phyloP scores from a whole-genome alignment of 2,329 filamentous ascomycete genomes.

The Penicillium hordei region DNA sequence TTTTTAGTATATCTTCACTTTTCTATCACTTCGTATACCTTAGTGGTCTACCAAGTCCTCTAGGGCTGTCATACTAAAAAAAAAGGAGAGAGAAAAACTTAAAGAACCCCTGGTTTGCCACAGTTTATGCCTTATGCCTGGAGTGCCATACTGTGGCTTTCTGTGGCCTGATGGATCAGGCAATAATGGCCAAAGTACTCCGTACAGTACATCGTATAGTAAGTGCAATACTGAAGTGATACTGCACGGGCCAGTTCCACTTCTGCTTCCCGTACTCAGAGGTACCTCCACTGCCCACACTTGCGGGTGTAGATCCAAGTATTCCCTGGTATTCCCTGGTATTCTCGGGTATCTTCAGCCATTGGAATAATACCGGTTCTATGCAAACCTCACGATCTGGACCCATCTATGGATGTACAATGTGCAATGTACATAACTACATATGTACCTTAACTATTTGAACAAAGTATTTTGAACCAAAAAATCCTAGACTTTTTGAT shows the following conservation, averaged over 20 bases:
- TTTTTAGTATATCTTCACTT: not conserved
- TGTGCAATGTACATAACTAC: not conserved
- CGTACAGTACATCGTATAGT: not conserved
- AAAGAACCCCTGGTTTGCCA: conserved; percentile 4
- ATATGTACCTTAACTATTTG: too few relatives aligned
- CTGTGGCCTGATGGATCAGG: not conserved
- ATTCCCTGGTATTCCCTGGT: not conserved
- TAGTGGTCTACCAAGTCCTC: too few relatives aligned
- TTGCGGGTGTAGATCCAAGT: conserved; percentile 15
- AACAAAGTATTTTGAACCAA: too few relatives aligned
- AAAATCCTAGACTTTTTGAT: too few relatives aligned
- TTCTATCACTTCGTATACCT: too few relatives aligned
- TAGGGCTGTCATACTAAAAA: not conserved
- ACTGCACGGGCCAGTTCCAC: conserved; percentile 8
- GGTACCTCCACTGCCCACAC: conserved; percentile 9
- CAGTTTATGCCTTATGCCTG: conserved; percentile 1
- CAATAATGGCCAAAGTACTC: not conserved
- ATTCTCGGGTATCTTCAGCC: not conserved
- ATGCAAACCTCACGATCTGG: conserved; percentile 2
- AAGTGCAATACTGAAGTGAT: not conserved
- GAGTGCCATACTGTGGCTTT: not conserved
- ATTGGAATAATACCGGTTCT: not conserved
- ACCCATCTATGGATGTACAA: not conserved
- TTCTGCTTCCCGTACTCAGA: conserved; percentile 12
- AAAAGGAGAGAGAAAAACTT: not conserved